phyloP scores from a whole-genome alignment of 345 rosid genomes.

The Citrus glauca region DNA sequence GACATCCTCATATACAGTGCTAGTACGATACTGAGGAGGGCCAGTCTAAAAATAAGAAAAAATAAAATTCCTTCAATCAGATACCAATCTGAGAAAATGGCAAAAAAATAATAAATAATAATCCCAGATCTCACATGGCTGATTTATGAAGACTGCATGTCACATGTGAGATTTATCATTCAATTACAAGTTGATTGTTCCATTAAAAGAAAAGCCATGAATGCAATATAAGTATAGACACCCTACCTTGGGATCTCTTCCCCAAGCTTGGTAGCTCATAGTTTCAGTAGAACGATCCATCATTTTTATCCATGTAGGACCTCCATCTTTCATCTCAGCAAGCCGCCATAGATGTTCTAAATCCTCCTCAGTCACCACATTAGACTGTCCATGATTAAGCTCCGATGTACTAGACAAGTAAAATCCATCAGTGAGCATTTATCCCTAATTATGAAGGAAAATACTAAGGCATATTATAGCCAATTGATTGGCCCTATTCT shows the following conservation, averaged over 20 bases:
- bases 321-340: conserved; percentile 73
- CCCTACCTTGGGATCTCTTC: conserved; percentile 63
- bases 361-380: conserved; percentile 56
- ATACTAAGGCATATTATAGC: not conserved
- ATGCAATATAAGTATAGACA: not conserved
- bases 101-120: not conserved
- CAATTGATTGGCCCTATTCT: not conserved
- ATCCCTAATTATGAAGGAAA: not conserved
- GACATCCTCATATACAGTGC: conserved; percentile 69
- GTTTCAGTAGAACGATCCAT: conserved; percentile 64
- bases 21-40: conserved; percentile 68
- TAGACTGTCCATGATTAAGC: conserved; percentile 31
- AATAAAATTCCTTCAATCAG: conserved; percentile 3
- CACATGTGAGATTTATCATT: not conserved
- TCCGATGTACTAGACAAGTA: conserved; percentile 26
- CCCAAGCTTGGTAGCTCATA: conserved; percentile 75
- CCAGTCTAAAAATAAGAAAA: conserved; percentile 37
- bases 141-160: not conserved
- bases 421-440: not conserved
- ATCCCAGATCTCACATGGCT: not conserved
- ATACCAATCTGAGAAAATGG: not conserved
- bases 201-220: not conserved
- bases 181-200: not conserved
- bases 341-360: conserved; percentile 54
- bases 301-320: conserved; percentile 65